phyloP scores from a whole-genome alignment of 306 rosid genomes.

The Biancaea sappan region DNA sequence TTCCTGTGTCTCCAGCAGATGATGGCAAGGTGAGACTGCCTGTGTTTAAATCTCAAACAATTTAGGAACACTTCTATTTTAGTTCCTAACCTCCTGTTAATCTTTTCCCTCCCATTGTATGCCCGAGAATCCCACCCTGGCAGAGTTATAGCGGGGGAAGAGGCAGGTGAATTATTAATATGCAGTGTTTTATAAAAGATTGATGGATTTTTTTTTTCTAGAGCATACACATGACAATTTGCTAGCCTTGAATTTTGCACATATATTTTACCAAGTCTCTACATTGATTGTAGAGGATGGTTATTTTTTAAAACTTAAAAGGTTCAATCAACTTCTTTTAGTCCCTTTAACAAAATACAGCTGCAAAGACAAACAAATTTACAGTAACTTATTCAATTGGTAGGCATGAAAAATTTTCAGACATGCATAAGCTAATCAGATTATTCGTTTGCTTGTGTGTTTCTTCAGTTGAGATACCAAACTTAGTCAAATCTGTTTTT shows the following conservation, averaged over 20 bases:
- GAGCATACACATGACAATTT: not conserved
- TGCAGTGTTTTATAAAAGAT: not conserved
- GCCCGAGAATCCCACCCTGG: not conserved
- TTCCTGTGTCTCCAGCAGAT: conserved; percentile 47
- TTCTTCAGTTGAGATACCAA: not conserved
- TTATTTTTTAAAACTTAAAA: not conserved
- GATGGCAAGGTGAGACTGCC: conserved; percentile 59
- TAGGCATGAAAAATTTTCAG: not conserved
- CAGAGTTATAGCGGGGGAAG: not conserved
- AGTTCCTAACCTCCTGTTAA: not conserved
- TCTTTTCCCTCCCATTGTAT: not conserved
- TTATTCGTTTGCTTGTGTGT: not conserved
- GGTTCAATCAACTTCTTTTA: not conserved
- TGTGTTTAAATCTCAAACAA: not conserved
- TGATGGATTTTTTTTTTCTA: no score
- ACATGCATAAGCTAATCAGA: conserved; percentile 1
- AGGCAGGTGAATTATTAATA: not conserved
- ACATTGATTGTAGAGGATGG: not conserved
- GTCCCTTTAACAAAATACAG: not conserved
- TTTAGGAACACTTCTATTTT: not conserved
- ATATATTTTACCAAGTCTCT: not conserved
- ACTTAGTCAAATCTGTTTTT: not conserved
- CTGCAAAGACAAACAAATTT: not conserved
- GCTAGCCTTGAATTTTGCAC: not conserved
- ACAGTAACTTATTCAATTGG: not conserved